These are phyloP conservation scores for Perkinsela sp. DNA, from an alignment of 208 protist species.

Conservation along the genomic window DNA sequence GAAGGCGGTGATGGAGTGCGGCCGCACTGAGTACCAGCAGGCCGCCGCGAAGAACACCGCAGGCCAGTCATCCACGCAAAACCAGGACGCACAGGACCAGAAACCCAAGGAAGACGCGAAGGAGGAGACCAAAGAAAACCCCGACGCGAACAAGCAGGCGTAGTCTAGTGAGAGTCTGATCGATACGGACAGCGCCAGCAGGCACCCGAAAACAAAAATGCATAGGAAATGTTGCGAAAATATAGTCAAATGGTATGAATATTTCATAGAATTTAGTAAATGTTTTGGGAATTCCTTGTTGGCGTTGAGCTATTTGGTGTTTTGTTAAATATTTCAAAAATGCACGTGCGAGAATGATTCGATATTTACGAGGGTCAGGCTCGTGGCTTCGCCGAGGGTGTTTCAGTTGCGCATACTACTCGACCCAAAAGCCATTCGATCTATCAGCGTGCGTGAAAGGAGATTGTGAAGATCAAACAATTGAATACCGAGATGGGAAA, in stretches of 20 bases:
- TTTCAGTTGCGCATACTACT: background rate
- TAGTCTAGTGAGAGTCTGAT: background rate
- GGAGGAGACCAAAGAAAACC: background rate
- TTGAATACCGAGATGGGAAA: no score
- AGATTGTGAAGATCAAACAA: no score
- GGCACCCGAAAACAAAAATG: no score
- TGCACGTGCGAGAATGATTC: no score
- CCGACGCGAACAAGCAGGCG: background rate
- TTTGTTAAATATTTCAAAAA: no score
- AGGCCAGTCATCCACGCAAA: background rate
- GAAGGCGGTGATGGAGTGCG: slow-evolving; percentile 16
- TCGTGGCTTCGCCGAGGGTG: no score
- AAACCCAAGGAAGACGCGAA: slow-evolving; percentile 1
- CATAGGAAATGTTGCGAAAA: background rate
- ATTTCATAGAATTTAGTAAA: background rate
- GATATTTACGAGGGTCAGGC: no score
- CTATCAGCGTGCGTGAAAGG: no score
- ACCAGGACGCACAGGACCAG: slow-evolving; percentile 6
- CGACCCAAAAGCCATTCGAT: no score
- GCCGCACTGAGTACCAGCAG: slow-evolving; percentile 37
- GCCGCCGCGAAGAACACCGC: slow-evolving; percentile 15
- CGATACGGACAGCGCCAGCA: no score
- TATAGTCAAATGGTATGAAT: background rate
- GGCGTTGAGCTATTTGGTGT: background rate
- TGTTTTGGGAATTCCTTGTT: background rate